Base-by-base conservation (phyloP, 129 eudicot genomes). In the Chrysanthemum lavandulifolium region DNA sequence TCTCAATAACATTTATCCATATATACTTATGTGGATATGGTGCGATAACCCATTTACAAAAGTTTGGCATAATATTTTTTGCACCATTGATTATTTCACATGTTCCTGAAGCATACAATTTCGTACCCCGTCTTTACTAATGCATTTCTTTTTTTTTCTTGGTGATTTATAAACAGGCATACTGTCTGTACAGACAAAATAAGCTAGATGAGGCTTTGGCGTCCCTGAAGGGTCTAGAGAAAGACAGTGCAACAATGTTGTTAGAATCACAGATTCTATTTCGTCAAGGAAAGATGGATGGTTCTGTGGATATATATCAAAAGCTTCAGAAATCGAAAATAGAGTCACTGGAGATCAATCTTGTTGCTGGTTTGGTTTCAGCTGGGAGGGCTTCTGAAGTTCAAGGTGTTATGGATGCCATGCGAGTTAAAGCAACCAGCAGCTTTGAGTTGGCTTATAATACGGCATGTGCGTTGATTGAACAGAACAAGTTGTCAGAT, bases 381-480 rank as follows among this genome's bases (percentile, higher is more conserved):
- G 90, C 96, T 78, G 97, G 98, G 43, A 91, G 82, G 76, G 78
- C 93, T 80, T 74, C 91, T 69, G 97, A 94, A 80, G 98, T 94
- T 79, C 92, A 94, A 85, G 87, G 84, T 23, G 78, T 68, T 31
- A n/a, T 94, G 73, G 96, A 90, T 48, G 70, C 89, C 48, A 80
- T 87, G 72, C 69, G 81, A 78, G 87, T 94, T 65, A 90, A 87
- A 78, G 89, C 98, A 74, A 90, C 91, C 25, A 94, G 86, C 83
- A 94, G 85, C 80, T 90, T 81, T 84, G 97, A 90, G 85, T 65
- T 94, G 87, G 97, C 98, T 59, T 90, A 85, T 65, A 90, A 94
- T 73, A 81, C 86, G 58, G 97, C 97, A 36, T 94, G 98, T 78
- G 81, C 97, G 43, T 74, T 94, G 83, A 73, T 94, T 67, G 97